Conservation (phyloP, 768 basidiomycete genomes). For the Hypsizygus marmoreus region DNA sequence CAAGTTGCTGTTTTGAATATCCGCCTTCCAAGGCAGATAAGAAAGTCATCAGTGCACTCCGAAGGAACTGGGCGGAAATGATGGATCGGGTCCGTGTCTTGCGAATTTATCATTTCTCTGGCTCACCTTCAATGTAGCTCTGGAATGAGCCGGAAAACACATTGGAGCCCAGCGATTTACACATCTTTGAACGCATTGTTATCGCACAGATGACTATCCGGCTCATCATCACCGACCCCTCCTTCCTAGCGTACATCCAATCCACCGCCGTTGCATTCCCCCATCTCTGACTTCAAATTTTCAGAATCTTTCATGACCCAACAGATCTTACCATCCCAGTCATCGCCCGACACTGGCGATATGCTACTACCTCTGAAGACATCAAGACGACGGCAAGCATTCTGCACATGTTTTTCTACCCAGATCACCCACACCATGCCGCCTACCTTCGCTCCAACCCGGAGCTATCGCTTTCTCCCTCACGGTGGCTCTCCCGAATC, state of each 20-base stretch:
- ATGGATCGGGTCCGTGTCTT: conserved; percentile 10
- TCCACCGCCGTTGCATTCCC: background rate
- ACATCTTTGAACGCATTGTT: conserved; percentile 10
- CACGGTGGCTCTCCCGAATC: conserved; percentile 1
- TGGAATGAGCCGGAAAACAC: conserved; percentile 13
- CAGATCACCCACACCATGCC: conserved; percentile 4
- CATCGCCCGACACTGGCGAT: conserved; percentile 13
- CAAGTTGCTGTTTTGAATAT: background rate
- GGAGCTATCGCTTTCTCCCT: background rate
- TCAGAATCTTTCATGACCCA: conserved; percentile 3
- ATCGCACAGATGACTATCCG: conserved; percentile 5
- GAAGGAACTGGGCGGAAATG: conserved; percentile 11
- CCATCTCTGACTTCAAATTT: background rate
- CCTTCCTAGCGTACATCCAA: conserved; percentile 5
- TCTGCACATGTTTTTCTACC: conserved; percentile 3
- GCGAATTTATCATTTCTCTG: background rate
- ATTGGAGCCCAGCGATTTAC: conserved; percentile 1
- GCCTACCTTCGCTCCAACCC: conserved; percentile 4
- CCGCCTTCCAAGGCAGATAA: conserved; percentile 4
- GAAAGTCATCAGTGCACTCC: conserved; percentile 5
- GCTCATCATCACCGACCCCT: conserved; percentile 5
- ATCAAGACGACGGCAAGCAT: background rate
- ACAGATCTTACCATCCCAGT: conserved; percentile 10
- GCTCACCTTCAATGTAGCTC: background rate
- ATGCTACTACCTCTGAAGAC: background rate